Evolutionary conservation across 2,329 filamentous ascomycete genomes (phyloP).

Genomic region (Aspergillus arachidicola): DNA sequence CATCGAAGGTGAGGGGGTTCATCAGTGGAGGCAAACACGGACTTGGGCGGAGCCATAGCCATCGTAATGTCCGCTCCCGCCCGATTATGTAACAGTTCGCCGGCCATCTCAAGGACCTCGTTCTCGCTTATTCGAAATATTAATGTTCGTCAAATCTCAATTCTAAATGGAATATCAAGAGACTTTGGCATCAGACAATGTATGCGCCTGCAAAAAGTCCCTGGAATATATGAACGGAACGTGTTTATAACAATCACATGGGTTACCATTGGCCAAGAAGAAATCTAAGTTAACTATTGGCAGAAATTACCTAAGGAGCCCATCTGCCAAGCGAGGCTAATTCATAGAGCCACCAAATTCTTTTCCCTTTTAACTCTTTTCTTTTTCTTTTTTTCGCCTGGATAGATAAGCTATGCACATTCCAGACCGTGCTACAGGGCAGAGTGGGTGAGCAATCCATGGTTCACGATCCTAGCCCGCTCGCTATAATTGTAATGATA

Average conservation of each 20-base stretch:
- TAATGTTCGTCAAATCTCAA: too few species aligned
- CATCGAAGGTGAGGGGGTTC: background rate
- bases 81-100: background rate
- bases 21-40: conserved; percentile 5
- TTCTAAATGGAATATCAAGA: background rate
- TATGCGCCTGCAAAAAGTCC: background rate
- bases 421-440: background rate
- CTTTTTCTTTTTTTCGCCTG: background rate
- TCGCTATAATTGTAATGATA: background rate
- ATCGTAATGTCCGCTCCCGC: background rate
- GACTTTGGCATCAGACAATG: background rate
- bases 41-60: background rate
- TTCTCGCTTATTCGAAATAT: too few species aligned
- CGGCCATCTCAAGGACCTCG: background rate
- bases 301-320: background rate
- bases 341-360: background rate
- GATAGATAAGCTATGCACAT: background rate
- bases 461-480: background rate
- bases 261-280: background rate
- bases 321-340: background rate
- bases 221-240: background rate
- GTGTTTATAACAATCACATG: background rate
- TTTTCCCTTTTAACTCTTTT: background rate
- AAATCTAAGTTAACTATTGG: background rate
- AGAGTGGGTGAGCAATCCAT: background rate